These are phyloP conservation scores for Saccharomycopsis vini DNA, from an alignment of 805 yeast species.

Conservation along the genomic window DNA sequence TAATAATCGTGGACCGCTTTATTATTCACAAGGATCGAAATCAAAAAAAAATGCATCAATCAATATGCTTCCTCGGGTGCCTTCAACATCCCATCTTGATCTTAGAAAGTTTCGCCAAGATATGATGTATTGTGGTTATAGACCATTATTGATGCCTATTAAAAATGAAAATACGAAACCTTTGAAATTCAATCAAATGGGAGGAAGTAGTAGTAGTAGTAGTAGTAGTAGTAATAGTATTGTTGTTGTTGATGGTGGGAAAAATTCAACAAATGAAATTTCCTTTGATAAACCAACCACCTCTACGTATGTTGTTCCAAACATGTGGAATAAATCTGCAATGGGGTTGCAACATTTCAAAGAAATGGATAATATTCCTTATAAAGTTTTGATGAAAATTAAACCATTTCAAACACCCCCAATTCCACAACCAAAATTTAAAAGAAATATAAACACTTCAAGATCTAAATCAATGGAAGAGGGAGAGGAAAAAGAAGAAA, in stretches of 20 bases:
- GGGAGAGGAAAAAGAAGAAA: neutral
- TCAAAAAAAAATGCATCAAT: too few relatives aligned
- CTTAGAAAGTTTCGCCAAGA: slow-evolving; percentile 13
- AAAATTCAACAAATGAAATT: neutral
- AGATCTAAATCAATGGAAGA: too few relatives aligned
- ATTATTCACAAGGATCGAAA: too few relatives aligned
- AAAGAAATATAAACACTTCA: too few relatives aligned
- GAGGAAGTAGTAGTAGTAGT: neutral
- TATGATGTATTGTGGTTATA: slow-evolving; percentile 15
- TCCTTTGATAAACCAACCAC: neutral
- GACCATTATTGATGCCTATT: slow-evolving; percentile 17
- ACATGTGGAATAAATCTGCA: slow-evolving; percentile 19
- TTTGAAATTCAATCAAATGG: slow-evolving; percentile 11
- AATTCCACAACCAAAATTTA: neutral
- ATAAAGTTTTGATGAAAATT: slow-evolving; percentile 13
- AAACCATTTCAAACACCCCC: slow-evolving; percentile 18
- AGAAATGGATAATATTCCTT: slow-evolving; percentile 19
- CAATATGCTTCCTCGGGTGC: slow-evolving; percentile 11
- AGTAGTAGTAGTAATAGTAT: neutral
- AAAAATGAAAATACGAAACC: slow-evolving; percentile 8
- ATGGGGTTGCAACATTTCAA: slow-evolving; percentile 18
- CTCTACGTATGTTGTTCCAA: slow-evolving; percentile 8
- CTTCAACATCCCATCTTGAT: slow-evolving; percentile 16
- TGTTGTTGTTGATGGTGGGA: too few relatives aligned
- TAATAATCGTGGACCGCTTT: neutral